These are phyloP conservation scores for Xerocomus minutiporus DNA, from an alignment of 1,284 basidiomycete genomes.

Conservation along the genomic window DNA sequence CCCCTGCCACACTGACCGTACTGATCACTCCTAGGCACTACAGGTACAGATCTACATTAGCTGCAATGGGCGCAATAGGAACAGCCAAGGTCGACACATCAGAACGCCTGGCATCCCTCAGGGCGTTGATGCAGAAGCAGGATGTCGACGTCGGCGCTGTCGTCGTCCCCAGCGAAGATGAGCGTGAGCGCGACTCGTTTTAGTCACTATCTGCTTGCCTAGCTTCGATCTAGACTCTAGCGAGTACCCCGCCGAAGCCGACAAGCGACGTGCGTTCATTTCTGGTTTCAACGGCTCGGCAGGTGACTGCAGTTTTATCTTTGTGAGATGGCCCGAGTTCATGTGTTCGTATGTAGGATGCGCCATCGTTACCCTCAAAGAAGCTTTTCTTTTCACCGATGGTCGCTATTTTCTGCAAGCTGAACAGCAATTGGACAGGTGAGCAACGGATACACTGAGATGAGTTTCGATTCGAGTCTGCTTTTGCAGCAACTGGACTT, in stretches of 20 bases:
- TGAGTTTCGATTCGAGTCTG: not conserved
- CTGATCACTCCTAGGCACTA: not conserved
- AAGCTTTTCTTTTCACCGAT: slow-evolving; percentile 85
- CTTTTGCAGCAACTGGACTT: slow-evolving; percentile 71
- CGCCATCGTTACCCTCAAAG: slow-evolving; percentile 71
- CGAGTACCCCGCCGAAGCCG: slow-evolving; percentile 84
- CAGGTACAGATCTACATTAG: slow-evolving; percentile 12
- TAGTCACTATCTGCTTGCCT: not conserved
- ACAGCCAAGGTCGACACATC: slow-evolving; percentile 60
- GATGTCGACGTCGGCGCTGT: slow-evolving; percentile 62
- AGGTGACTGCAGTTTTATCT: slow-evolving; percentile 42
- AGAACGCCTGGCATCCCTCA: slow-evolving; percentile 53
- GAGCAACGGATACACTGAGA: slow-evolving; percentile 21
- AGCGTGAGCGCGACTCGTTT: slow-evolving; percentile 53
- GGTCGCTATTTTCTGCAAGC: slow-evolving; percentile 95
- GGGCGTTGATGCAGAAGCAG: slow-evolving; percentile 61
- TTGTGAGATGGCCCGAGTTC: not conserved
- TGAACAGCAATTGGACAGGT: slow-evolving; percentile 81
- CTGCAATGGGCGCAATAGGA: slow-evolving; percentile 32
- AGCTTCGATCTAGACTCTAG: slow-evolving; percentile 63
- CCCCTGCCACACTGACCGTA: slow-evolving; percentile 8
- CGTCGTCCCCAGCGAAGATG: slow-evolving; percentile 84
- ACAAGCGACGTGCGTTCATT: slow-evolving; percentile 82
- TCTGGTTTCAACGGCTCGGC: slow-evolving; percentile 94
- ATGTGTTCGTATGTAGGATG: slow-evolving; percentile 47